Evolutionary conservation across 441 rosid species (phyloP), one percentile per base, ranked within the genome.

Genomic region (Pelargonium cotyledonis): DNA sequence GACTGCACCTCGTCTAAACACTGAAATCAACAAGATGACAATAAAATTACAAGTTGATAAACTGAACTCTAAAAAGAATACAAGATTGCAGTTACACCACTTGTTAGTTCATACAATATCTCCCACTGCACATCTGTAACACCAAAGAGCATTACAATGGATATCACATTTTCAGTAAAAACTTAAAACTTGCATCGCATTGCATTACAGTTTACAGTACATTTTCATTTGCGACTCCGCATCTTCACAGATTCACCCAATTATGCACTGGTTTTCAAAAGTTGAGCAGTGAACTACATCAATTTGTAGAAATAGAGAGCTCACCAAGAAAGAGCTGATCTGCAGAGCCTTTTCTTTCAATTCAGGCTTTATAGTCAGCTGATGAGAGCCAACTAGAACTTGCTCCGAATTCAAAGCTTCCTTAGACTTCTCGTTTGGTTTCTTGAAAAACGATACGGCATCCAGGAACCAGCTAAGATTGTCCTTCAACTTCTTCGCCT

Each of bases 1-100:
- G 98, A 82, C 66, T 95, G 98, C 78, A 95, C 89, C 83, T 90
- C 98, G 83, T 92, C 99, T 70, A 95, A 88, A 75, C 76, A 77
- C 99, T 95, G 86, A 69, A 74, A 76, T 74, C 12, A 73, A 58
- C 63, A 77, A 63, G 35, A 63, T 73, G 66, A 21, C 15, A 70
- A 26, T 10, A 29, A 11, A 60, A 69, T 11, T 60, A 60, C 10
- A 19, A 60, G 35, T 19, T 23, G 63, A 12, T 60, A 60, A 60
- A 60, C 35, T 60, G 14, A 60, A 60, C 11, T 60, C 63, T 14
- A 60, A 60, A 14, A 60, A 19, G 18, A 60, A 19, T 21, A 58
- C 31, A 29, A 29, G 31, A 29, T 35, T 35, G 40, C 7, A 35
- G 40, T 35, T 35, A 35, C 40, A 35, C 40, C 40, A 35, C 40